phyloP scores from a whole-genome alignment of 495 filamentous ascomycete genomes.

The Hamigera avellanea region DNA sequence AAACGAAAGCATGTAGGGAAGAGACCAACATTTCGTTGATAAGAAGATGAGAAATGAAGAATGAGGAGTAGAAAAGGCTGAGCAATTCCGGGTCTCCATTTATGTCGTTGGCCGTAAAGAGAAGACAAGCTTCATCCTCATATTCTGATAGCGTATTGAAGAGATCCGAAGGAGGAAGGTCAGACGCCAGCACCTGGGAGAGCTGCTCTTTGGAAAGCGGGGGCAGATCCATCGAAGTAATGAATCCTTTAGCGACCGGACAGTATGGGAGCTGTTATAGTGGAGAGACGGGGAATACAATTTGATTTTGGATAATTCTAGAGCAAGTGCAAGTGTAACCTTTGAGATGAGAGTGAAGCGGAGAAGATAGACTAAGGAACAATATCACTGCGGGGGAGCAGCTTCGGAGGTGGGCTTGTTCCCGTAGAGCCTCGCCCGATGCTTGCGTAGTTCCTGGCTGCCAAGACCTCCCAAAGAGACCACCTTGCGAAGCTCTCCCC shows the following conservation, averaged over 20 bases:
- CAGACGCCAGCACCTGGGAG: conserved; percentile 21
- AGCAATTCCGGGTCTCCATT: conserved; percentile 18
- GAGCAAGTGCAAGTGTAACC: neutral
- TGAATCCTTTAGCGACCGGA: neutral
- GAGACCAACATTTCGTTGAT: conserved; percentile 36
- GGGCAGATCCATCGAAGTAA: conserved; percentile 22
- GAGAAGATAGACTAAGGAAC: conserved; percentile 1
- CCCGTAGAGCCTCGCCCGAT: conserved; percentile 9
- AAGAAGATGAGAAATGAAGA: conserved; percentile 41
- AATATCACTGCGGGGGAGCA: conserved; percentile 17
- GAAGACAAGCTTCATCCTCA: conserved; percentile 28
- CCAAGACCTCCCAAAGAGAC: conserved; percentile 32
- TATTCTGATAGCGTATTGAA: conserved; percentile 34
- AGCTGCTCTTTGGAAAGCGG: conserved; percentile 27
- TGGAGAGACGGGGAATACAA: too few species aligned
- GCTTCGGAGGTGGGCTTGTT: conserved; percentile 20
- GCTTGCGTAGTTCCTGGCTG: conserved; percentile 1
- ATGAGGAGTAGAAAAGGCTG: conserved; percentile 37
- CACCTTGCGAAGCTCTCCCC: conserved; percentile 35
- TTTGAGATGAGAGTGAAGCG: neutral
- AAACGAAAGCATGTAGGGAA: neutral
- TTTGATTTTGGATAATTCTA: too few species aligned
- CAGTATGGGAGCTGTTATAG: neutral
- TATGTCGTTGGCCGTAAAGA: conserved; percentile 11
- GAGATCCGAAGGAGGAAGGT: conserved; percentile 26